Percentiles rank a stretch among this genome's conserved stretches.
Conservation (phyloP, 164 flowering plant genomes). For the Kalanchoe fedtschenkoi region DNA sequence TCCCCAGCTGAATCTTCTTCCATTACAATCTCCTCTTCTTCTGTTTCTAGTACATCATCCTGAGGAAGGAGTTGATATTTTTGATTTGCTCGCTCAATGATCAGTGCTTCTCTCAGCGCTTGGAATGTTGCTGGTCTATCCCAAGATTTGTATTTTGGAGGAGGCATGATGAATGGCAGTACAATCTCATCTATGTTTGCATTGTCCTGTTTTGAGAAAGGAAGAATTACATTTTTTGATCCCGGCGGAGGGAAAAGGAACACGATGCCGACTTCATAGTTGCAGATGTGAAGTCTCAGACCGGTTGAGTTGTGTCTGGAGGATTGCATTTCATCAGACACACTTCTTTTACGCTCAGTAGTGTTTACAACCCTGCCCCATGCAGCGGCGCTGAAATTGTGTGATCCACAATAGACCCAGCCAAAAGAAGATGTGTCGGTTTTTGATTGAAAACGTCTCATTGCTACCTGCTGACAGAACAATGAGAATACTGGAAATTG, state of each 20-base stretch:
- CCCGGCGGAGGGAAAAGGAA: conserved; percentile 56
- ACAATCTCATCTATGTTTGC: conserved; percentile 47
- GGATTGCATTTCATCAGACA: conserved; percentile 14
- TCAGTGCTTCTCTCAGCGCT: conserved; percentile 64
- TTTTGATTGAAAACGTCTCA: conserved; percentile 58
- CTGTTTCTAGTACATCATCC: conserved; percentile 11
- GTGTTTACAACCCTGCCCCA: conserved; percentile 54
- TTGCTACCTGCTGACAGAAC: conserved; percentile 54
- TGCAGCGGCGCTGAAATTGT: conserved; percentile 91
- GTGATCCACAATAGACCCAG: conserved; percentile 93
- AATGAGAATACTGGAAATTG: no score
- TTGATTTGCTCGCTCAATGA: conserved; percentile 21
- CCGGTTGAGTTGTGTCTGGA: conserved; percentile 6
- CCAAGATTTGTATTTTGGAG: conserved; percentile 48
- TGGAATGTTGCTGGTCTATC: conserved; percentile 69
- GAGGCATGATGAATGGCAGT: conserved; percentile 73
- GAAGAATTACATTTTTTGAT: conserved; percentile 1
- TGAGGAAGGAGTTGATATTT: neutral
- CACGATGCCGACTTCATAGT: conserved; percentile 80
- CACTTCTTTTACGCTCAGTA: conserved; percentile 9
- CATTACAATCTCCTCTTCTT: conserved; percentile 29
- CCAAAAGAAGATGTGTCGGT: conserved; percentile 48
- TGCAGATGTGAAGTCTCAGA: conserved; percentile 53
- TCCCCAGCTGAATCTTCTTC: conserved; percentile 43
- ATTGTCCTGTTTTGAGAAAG: neutral